These are phyloP conservation scores for Albophoma yamanashiensis DNA, from an alignment of 2,329 filamentous ascomycete genomes.

Conservation along the genomic window DNA sequence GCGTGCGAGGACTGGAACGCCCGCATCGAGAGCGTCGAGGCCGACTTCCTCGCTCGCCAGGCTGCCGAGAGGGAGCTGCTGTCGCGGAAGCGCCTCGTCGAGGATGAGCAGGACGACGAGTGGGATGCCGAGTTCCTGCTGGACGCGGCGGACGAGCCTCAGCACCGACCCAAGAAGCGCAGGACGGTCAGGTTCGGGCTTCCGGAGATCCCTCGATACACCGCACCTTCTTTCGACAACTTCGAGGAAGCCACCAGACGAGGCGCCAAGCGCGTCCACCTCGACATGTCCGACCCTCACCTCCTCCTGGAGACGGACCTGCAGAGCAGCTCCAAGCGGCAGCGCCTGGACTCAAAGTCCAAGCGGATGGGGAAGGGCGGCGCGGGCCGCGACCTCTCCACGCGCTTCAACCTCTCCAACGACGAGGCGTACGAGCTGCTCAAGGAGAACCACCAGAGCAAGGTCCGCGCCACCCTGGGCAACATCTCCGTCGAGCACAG, in stretches of 20 bases:
- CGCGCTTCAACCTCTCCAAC: constrained; percentile 91
- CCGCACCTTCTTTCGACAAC: constrained; percentile 66
- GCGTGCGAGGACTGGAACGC: constrained; percentile 80
- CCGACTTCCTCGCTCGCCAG: constrained; percentile 21
- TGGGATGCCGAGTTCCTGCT: constrained; percentile 52
- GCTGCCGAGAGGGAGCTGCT: constrained; percentile 19
- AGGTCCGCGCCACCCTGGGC: constrained; percentile 83
- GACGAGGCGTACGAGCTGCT: constrained; percentile 92
- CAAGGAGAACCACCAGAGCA: constrained; percentile 95
- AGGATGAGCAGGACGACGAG: constrained; percentile 42
- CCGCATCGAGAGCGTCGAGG: constrained; percentile 40
- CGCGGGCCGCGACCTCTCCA: constrained; percentile 60
- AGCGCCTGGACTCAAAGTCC: constrained; percentile 42
- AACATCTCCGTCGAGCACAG: constrained; percentile 92
- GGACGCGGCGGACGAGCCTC: constrained; percentile 32
- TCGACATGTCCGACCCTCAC: constrained; percentile 83
- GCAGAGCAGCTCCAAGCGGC: constrained; percentile 51
- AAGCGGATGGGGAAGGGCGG: constrained; percentile 60
- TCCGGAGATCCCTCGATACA: constrained; percentile 46
- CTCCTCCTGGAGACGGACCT: constrained; percentile 73
- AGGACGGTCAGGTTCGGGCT: constrained; percentile 50
- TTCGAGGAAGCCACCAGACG: constrained; percentile 64
- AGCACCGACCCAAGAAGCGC: constrained; percentile 54
- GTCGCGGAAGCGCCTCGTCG: constrained; percentile 19
- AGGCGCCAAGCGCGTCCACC: constrained; percentile 65